Conservation (phyloP, 345 rosid genomes). For the Populus tremula region DNA sequence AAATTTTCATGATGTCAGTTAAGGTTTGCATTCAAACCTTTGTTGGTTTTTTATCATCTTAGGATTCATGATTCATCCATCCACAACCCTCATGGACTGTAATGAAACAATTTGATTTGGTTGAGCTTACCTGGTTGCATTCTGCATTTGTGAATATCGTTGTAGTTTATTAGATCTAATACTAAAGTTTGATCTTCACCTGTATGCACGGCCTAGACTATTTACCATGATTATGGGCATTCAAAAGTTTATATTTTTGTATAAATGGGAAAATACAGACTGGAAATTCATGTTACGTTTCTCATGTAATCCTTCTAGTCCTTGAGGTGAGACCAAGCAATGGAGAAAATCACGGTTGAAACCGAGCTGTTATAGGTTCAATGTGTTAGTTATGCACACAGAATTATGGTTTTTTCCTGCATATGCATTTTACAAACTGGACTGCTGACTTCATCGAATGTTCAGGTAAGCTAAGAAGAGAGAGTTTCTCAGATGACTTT, state of each 20-base stretch:
- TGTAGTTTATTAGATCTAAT: neutral
- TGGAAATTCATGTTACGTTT: neutral
- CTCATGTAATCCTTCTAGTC: neutral
- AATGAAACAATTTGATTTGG: neutral
- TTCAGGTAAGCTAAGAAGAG: slow-evolving; percentile 46
- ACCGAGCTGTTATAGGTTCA: neutral
- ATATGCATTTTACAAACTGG: neutral
- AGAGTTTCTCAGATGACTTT: slow-evolving; percentile 38
- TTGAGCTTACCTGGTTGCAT: neutral
- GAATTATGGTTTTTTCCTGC: too few relatives aligned
- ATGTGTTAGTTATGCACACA: neutral
- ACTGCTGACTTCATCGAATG: slow-evolving; percentile 6
- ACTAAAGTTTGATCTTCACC: neutral
- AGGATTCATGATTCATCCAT: neutral
- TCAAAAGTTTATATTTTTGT: neutral
- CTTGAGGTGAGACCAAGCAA: neutral
- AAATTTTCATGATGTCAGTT: neutral
- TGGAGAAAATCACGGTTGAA: neutral
- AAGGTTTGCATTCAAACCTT: neutral
- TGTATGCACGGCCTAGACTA: neutral
- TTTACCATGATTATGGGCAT: neutral
- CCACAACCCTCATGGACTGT: neutral
- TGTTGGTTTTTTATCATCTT: neutral
- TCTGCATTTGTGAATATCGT: neutral
- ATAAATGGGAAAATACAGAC: neutral